Base-by-base conservation (phyloP, 169 alveolate genomes). In the Nephromyces sp. region DNA sequence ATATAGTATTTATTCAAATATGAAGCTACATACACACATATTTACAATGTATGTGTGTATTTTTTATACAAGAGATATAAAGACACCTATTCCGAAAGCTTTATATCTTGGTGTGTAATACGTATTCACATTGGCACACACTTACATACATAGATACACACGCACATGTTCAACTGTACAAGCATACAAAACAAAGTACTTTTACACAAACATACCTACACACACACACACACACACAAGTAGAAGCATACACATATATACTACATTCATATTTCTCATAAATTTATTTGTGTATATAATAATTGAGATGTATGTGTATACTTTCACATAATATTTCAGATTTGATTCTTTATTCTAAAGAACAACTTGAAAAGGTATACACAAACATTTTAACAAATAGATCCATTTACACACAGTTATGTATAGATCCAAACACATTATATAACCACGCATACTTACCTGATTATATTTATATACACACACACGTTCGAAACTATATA, bases 311-410 rank as follows among this genome's bases (percentile, higher is more conserved):
- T 62, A 62, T 15, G 15, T 15, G 24, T 62, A 62, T n/a, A 62
- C 53, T n/a, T n/a, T 15, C 32, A 29, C 24, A n/a, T 62, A 62
- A 15, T n/a, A n/a, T n/a, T n/a, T 25, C 79, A 77, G 84, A 97
- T 77, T 79, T 97, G 15, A 97, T 97, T 63, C 82, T 97, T 62
- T 97, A 97, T 77, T 88, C 97, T 8, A 89, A 91, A 32, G 98
- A 95, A 70, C 98, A 97, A 75, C 86, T 95, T 28, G 88, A 87
- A 28, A 92, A 88, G 82, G 99, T 93, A 43, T 43, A n/a, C 15
- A 43, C n/a, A 43, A 15, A 43, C 24, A n/a, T n/a, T 15, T 43
- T n/a, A 15, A n/a, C n/a, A 15, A 15, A 43, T 43, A 43, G 15
- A n/a, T n/a, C 57, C 57, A n/a, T 43, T n/a, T 43, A 15, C n/a